phyloP scores from a whole-genome alignment of 495 filamentous ascomycete genomes.

The Aspergillus carlsbadensis region DNA sequence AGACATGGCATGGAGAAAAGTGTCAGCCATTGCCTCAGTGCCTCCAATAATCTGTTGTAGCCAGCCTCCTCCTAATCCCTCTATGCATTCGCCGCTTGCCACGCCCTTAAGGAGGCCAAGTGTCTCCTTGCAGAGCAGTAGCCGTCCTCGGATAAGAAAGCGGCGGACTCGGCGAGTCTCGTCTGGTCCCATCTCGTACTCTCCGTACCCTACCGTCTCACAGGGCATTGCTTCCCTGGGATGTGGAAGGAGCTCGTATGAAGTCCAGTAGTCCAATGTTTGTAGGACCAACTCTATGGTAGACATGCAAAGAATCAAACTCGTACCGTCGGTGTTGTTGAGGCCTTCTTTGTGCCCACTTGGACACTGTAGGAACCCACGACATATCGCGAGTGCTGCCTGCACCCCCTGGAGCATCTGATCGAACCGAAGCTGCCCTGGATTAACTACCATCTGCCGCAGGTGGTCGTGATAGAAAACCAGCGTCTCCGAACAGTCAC shows the following conservation, averaged over 20 bases:
- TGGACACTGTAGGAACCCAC: conserved; percentile 36
- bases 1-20: conserved; percentile 33
- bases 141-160: conserved; percentile 30
- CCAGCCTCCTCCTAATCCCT: conserved; percentile 18
- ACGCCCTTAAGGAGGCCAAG: conserved; percentile 26
- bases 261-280: conserved; percentile 37
- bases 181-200: conserved; percentile 38
- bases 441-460: conserved; percentile 31
- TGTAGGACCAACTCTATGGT: conserved; percentile 36
- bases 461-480: conserved; percentile 37
- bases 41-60: conserved; percentile 37
- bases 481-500: conserved; percentile 38
- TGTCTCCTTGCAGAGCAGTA: conserved; percentile 33
- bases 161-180: conserved; percentile 36
- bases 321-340: conserved; percentile 30
- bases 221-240: conserved; percentile 2
- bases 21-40: conserved; percentile 34
- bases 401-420: conserved; percentile 38
- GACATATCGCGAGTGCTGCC: conserved; percentile 33
- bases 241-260: conserved; percentile 24
- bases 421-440: conserved; percentile 35
- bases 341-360: conserved; percentile 37
- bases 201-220: conserved; percentile 34
- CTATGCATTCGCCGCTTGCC: background rate
- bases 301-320: conserved; percentile 33